These are phyloP conservation scores for Nemania sp. DNA, from an alignment of 2,329 filamentous ascomycete genomes.

Conservation along the genomic window DNA sequence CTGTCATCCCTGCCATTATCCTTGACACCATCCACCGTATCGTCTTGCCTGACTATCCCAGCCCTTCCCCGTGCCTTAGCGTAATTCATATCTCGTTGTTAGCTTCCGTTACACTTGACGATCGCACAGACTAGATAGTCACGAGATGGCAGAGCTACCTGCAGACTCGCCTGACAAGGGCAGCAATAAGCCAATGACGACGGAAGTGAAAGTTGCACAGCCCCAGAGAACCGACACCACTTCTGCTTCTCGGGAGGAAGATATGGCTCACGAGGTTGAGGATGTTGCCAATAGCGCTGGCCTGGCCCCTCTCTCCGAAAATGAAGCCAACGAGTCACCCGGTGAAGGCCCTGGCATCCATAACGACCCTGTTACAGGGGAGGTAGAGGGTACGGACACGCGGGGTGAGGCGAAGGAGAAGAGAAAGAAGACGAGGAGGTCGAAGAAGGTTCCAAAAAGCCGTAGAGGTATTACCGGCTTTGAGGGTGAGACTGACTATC, in stretches of 20 bases:
- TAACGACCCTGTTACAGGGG: neutral
- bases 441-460: slow-evolving; percentile 30
- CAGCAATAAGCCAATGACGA: slow-evolving; percentile 12
- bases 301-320: neutral
- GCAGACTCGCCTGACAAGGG: neutral
- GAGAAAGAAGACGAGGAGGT: slow-evolving; percentile 4
- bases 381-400: neutral
- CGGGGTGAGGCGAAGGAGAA: slow-evolving; percentile 6
- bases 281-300: neutral
- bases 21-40: neutral
- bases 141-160: slow-evolving; percentile 18
- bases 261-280: neutral
- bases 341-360: neutral
- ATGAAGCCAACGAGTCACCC: neutral
- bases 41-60: neutral
- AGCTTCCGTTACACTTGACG: neutral
- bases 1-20: neutral
- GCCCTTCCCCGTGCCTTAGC: neutral
- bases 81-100: neutral
- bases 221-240: slow-evolving; percentile 2
- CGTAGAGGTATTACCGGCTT: slow-evolving; percentile 66
- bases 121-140: neutral
- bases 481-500: slow-evolving; percentile 55
- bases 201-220: slow-evolving; percentile 2
- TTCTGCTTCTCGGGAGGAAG: neutral